Evolutionary conservation across 2,329 filamentous ascomycete species (phyloP), one percentile per base, ranked within the genome.

Genomic region (Xylariaceae sp.): DNA sequence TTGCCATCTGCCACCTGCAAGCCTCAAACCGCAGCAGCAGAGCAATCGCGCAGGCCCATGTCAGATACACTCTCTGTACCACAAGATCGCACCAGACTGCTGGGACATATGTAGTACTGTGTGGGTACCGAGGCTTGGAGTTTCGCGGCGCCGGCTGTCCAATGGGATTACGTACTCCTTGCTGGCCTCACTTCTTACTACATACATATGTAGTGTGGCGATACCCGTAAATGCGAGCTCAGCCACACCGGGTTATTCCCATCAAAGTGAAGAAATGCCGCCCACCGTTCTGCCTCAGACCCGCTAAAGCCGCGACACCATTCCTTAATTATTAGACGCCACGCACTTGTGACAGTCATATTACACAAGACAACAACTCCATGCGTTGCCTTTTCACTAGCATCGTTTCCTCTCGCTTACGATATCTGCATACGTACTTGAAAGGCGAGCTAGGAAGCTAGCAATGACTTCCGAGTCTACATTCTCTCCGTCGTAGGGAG

Each of bases 11-110:
- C 33, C 27, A 32, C 26, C 43, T 46, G 57, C 53, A 58, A 59
- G 53, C 56, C 53, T 40, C 23, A 32, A 42, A 50, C 56, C 53
- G 56, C 56, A 59, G 53, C 56, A 56, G 45, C n/a, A 23, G 30
- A 43, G 23, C 15, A 37, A 55, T 50, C 24, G 24, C 30, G 18
- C 30, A 10, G 21, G 6, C 10, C 21, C 23, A 23, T n/a, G 11
- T 27, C 36, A 33, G 18, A 20, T 53, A 53, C 36, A 18, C 6
- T 6, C 16, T 7, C 23, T 26, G 26, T 49, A 53, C 49, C 7
- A 6, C 3, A 18, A 10, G 5, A 10, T 9, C 16, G 13, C 30
- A 24, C 3, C 5, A 4, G 2, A 18, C 20, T n/a, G 2, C 1
- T 16, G 2, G 13, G 18, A 5, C 13, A 4, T 3, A 20, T 6